These are phyloP conservation scores for Macadamia integrifolia DNA, from an alignment of 164 flowering plant species.

Conservation along the genomic window DNA sequence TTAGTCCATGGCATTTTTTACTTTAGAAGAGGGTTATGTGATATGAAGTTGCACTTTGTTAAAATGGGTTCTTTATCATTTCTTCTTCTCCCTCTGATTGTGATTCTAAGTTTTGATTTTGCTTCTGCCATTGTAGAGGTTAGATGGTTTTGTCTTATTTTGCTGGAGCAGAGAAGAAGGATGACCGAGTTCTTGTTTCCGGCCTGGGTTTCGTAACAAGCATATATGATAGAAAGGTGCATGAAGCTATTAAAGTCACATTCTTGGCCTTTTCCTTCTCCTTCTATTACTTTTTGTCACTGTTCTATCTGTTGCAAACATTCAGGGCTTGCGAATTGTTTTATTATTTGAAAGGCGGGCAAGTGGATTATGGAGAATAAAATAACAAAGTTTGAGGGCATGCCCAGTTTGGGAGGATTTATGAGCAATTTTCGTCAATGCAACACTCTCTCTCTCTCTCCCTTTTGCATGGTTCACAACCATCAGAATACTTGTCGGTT, in stretches of 20 bases:
- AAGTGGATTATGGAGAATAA: constrained; percentile 93
- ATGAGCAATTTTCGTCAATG: constrained; percentile 50
- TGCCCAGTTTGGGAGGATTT: constrained; percentile 69
- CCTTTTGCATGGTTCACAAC: neutral
- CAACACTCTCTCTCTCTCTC: neutral
- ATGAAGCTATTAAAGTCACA: neutral
- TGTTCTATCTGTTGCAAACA: constrained; percentile 5
- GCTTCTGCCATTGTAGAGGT: constrained; percentile 40
- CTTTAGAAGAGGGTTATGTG: constrained; percentile 93
- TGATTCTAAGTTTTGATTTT: constrained; percentile 4
- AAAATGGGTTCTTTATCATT: constrained; percentile 5
- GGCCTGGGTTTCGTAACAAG: constrained; percentile 97
- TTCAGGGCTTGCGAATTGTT: constrained; percentile 94
- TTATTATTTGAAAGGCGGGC: constrained; percentile 95
- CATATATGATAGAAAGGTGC: constrained; percentile 73
- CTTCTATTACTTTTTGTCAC: neutral
- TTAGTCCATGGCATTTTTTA: constrained; percentile 97
- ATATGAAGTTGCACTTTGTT: neutral
- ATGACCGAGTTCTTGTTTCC: constrained; percentile 86
- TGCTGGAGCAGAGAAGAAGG: constrained; percentile 97
- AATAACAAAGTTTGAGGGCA: constrained; percentile 84
- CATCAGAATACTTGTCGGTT: neutral
- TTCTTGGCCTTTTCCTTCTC: neutral
- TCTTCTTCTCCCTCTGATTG: neutral
- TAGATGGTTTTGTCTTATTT: constrained; percentile 93